A percentile compares a stretch with the other conserved stretches of the same genome.
phyloP scores from a whole-genome alignment of 2,329 filamentous ascomycete genomes.

The Penicillium olsonii region DNA sequence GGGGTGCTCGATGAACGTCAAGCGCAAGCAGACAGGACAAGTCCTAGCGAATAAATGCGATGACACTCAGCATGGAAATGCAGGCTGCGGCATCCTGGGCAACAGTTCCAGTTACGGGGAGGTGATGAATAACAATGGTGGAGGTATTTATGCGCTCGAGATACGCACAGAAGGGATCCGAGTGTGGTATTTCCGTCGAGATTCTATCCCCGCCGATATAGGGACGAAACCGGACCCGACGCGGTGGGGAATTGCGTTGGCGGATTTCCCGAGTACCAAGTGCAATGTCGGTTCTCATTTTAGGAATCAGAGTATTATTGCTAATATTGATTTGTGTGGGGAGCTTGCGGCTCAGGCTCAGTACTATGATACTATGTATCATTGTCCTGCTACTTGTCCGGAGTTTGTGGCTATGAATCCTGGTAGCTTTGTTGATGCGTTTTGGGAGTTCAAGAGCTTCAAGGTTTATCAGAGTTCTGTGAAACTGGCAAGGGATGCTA shows the following conservation, averaged over 20 bases:
- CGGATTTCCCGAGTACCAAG: conserved; percentile 65
- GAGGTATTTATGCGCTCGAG: conserved; percentile 64
- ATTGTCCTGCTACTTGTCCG: conserved; percentile 56
- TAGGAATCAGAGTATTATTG: conserved; percentile 65
- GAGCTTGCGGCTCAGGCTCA: conserved; percentile 47
- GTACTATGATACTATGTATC: conserved; percentile 36
- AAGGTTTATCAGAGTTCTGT: conserved; percentile 55
- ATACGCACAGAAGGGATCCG: conserved; percentile 63
- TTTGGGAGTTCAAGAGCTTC: conserved; percentile 66
- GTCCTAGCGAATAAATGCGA: conserved; percentile 51
- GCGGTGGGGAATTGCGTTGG: conserved; percentile 62
- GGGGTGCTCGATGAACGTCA: conserved; percentile 56
- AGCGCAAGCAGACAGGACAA: conserved; percentile 56
- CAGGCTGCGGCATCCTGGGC: conserved; percentile 59
- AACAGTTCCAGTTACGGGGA: conserved; percentile 51
- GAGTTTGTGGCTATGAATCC: conserved; percentile 61
- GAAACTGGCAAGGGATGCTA: neutral
- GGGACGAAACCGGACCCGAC: conserved; percentile 57
- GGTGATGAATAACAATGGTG: conserved; percentile 55
- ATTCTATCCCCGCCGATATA: conserved; percentile 56
- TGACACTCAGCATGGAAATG: conserved; percentile 54
- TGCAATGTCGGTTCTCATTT: conserved; percentile 64
- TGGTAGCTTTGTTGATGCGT: conserved; percentile 59
- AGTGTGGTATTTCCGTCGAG: conserved; percentile 61
- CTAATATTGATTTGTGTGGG: conserved; percentile 67